Evolutionary conservation across 2,329 filamentous ascomycete genomes (phyloP).

Genomic region (Alternaria burnsii): DNA sequence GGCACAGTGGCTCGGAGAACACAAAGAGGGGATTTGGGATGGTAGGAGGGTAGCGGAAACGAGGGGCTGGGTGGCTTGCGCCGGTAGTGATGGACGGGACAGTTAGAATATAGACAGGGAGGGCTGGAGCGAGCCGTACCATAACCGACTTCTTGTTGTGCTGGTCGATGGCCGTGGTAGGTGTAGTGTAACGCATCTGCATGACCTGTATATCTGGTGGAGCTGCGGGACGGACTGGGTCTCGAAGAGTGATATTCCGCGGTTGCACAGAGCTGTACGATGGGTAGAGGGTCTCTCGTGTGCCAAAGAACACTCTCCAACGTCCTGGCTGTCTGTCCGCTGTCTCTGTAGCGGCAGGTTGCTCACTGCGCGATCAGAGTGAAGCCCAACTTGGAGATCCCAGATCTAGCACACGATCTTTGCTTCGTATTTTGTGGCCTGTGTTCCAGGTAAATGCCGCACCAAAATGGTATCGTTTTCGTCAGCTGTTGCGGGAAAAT

Average conservation of each 20-base stretch:
- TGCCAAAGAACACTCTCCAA: not conserved
- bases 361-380: not conserved
- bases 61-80: constrained; percentile 1
- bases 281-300: not conserved
- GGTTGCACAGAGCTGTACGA: not conserved
- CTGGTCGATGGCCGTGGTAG: not conserved
- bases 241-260: not conserved
- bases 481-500: constrained; percentile 3
- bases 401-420: not conserved
- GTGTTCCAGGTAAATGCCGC: not conserved
- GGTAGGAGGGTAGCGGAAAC: not conserved
- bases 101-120: not conserved
- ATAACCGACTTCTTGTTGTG: not conserved
- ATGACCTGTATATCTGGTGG: not conserved
- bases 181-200: not conserved
- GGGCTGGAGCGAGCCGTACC: constrained; percentile 2
- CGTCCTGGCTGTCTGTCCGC: not conserved
- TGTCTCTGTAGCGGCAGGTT: not conserved
- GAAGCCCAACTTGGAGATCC: not conserved
- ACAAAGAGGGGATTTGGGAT: not conserved
- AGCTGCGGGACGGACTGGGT: not conserved
- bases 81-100: not conserved
- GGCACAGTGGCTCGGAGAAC: not conserved
- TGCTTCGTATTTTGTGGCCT: not conserved
- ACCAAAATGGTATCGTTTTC: not conserved